A percentile compares a stretch with the other conserved stretches of the same genome.
Evolutionary conservation across 495 filamentous ascomycete genomes (phyloP).

Genomic region (Daldinia concentrica): DNA sequence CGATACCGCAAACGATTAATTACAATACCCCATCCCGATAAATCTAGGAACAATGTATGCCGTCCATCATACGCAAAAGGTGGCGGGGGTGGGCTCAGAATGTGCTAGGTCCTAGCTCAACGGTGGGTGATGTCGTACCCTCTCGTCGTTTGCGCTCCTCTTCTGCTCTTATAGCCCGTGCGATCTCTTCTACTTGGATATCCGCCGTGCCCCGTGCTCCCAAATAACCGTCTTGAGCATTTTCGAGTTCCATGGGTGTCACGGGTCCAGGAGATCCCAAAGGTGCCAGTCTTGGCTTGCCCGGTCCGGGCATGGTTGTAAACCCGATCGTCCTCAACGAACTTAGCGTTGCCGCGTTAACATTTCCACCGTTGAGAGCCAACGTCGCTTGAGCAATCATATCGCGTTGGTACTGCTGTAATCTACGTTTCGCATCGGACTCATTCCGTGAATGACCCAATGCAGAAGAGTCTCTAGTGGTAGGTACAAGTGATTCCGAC

Average conservation of each 20-base stretch:
- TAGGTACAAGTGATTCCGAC: conserved; percentile 49
- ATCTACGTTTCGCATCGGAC: conserved; percentile 57
- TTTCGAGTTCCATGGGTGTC: conserved; percentile 77
- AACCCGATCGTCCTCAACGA: conserved; percentile 48
- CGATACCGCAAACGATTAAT: neutral
- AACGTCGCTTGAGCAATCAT: conserved; percentile 65
- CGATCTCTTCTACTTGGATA: conserved; percentile 33
- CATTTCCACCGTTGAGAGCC: conserved; percentile 52
- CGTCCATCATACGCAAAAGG: neutral
- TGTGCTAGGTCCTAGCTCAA: conserved; percentile 38
- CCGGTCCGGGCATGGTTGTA: conserved; percentile 55
- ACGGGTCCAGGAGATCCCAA: conserved; percentile 80
- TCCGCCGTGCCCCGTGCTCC: conserved; percentile 25
- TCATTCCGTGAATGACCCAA: conserved; percentile 47
- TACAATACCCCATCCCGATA: neutral
- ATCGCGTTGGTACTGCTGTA: conserved; percentile 69
- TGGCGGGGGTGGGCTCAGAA: conserved; percentile 19
- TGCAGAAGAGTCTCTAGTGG: conserved; percentile 26
- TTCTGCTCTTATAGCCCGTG: conserved; percentile 36
- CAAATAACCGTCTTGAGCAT: conserved; percentile 39
- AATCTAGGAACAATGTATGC: neutral
- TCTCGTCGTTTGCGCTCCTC: conserved; percentile 40
- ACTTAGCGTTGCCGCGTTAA: conserved; percentile 39
- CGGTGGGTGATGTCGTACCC: conserved; percentile 29
- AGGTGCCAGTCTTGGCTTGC: conserved; percentile 71